These are phyloP conservation scores for Pseudogymnoascus sp. DNA, from an alignment of 2,329 filamentous ascomycete genomes.

Conservation along the genomic window DNA sequence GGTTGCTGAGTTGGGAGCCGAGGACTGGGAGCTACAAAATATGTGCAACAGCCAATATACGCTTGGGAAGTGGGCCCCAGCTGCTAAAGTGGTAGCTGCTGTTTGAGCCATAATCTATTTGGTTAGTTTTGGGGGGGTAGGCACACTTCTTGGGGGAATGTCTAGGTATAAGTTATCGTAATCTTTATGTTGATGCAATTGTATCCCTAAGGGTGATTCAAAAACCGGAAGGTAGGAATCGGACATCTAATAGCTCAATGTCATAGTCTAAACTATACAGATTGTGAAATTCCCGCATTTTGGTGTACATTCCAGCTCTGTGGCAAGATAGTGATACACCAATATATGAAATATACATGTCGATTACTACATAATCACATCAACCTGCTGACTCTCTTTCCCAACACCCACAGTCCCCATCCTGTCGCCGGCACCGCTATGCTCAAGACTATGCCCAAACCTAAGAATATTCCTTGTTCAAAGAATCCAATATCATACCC, in stretches of 20 bases:
- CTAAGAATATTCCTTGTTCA: conserved; percentile 39
- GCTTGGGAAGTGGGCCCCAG: conserved; percentile 35
- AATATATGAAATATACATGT: neutral
- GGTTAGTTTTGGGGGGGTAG: neutral
- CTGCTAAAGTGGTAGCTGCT: neutral
- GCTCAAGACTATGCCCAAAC: conserved; percentile 21
- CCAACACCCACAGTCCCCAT: neutral
- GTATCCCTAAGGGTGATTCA: neutral
- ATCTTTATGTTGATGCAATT: neutral
- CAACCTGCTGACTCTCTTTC: neutral
- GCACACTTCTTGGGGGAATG: neutral
- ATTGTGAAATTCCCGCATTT: neutral
- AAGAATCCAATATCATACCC: conserved; percentile 39
- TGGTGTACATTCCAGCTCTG: neutral
- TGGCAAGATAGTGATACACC: neutral
- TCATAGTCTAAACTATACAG: no score
- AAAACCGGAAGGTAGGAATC: neutral
- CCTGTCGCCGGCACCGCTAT: neutral
- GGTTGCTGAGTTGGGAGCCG: conserved; percentile 42
- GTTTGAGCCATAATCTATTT: neutral
- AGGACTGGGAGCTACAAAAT: conserved; percentile 60
- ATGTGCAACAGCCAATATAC: conserved; percentile 58
- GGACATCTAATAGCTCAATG: no score
- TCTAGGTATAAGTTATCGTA: neutral
- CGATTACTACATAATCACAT: neutral